phyloP scores from a whole-genome alignment of 2,329 filamentous ascomycete genomes.

The Hypomyces perniciosus region DNA sequence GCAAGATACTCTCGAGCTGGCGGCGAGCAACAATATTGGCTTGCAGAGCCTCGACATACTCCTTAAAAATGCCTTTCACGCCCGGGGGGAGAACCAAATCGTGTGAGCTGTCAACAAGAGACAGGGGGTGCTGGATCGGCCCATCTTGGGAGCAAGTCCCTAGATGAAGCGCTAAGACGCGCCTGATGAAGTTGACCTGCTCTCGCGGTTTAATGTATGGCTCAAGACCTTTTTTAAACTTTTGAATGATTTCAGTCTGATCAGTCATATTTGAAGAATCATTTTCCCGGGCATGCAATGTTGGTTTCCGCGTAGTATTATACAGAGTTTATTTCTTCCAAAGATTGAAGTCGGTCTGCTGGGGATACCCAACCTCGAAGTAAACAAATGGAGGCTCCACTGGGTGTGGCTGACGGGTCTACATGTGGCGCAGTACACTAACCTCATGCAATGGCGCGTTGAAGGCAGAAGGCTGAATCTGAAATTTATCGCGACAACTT shows the following conservation, averaged over 20 bases:
- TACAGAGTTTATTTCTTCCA: no score
- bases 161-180: constrained; percentile 49
- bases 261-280: constrained; percentile 22
- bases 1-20: constrained; percentile 37
- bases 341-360: no score
- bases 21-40: constrained; percentile 46
- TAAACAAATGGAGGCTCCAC: neutral
- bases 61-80: constrained; percentile 43
- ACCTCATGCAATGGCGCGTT: constrained; percentile 10
- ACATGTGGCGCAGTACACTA: constrained; percentile 11
- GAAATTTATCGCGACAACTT: constrained; percentile 31
- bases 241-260: constrained; percentile 27
- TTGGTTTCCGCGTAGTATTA: neutral
- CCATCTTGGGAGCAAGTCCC: constrained; percentile 40
- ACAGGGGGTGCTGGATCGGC: constrained; percentile 39
- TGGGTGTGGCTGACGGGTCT: constrained; percentile 10
- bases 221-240: constrained; percentile 39
- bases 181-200: constrained; percentile 50
- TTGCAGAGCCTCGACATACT: constrained; percentile 50
- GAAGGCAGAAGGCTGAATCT: constrained; percentile 21
- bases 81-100: constrained; percentile 31
- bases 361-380: neutral
- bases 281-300: constrained; percentile 6
- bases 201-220: constrained; percentile 53
- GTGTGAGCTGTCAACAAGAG: constrained; percentile 39